phyloP scores from a whole-genome alignment of 2,329 filamentous ascomycete genomes.

The Diaporthe eres region DNA sequence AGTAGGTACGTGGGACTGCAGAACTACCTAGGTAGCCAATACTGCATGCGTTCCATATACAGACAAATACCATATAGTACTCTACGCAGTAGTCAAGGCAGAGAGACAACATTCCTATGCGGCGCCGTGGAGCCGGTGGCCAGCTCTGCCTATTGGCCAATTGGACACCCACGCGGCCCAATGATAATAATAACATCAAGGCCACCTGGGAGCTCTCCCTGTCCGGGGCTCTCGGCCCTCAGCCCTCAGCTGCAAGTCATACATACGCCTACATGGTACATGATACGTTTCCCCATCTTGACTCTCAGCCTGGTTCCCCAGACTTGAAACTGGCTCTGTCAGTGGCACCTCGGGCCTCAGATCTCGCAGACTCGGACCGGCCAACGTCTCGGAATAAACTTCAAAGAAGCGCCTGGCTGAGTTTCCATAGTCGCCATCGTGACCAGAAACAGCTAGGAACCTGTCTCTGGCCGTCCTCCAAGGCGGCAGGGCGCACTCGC shows the following conservation, averaged over 20 bases:
- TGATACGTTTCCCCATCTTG: conserved; percentile 33
- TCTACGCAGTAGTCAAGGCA: neutral
- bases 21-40: neutral
- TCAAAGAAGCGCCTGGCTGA: conserved; percentile 4
- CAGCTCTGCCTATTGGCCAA: conserved; percentile 5
- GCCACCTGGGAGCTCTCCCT: conserved; percentile 20
- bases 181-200: conserved; percentile 27
- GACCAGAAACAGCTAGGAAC: conserved; percentile 7
- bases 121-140: conserved; percentile 1
- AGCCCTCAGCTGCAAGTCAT: conserved; percentile 37
- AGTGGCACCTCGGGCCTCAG: conserved; percentile 33
- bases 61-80: conserved; percentile 1
- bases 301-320: conserved; percentile 30
- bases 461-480: neutral
- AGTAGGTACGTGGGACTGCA: neutral
- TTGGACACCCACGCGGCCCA: conserved; percentile 4
- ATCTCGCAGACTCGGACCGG: conserved; percentile 31
- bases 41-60: neutral
- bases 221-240: conserved; percentile 27
- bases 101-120: neutral
- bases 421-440: conserved; percentile 26
- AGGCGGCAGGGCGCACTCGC: neutral
- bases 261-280: conserved; percentile 28
- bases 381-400: conserved; percentile 32
- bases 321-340: conserved; percentile 32